These are phyloP conservation scores for Phytophthora ohioensis DNA, from an alignment of 352 stramenopile species.

Conservation along the genomic window DNA sequence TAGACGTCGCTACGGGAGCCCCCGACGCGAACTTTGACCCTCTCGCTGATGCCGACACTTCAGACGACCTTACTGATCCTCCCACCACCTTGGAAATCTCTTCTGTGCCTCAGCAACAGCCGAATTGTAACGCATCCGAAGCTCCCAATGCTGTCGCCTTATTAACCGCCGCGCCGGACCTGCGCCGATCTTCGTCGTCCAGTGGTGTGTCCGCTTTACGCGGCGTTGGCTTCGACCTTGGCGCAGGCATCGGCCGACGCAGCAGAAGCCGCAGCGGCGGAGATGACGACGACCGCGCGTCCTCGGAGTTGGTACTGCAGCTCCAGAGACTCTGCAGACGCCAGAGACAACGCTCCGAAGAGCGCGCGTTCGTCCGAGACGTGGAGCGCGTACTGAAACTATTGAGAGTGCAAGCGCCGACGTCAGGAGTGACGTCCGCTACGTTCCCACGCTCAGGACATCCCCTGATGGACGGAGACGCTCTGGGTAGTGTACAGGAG, in stretches of 20 bases:
- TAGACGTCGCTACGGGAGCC: background rate
- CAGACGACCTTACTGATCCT: background rate
- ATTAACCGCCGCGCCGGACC: conserved; percentile 18
- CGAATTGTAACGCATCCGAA: conserved; percentile 43
- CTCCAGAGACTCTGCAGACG: conserved; percentile 70
- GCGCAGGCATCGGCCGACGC: conserved; percentile 10
- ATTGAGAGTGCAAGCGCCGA: conserved; percentile 34
- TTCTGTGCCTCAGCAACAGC: conserved; percentile 29
- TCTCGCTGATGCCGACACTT: conserved; percentile 2
- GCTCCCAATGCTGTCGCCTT: conserved; percentile 8
- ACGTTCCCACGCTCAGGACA: conserved; percentile 38
- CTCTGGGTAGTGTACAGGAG: conserved; percentile 40
- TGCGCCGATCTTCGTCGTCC: conserved; percentile 29
- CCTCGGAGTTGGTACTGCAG: conserved; percentile 66
- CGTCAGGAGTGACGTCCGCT: conserved; percentile 30
- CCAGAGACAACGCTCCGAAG: conserved; percentile 70
- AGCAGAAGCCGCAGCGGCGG: conserved; percentile 39
- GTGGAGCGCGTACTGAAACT: conserved; percentile 69
- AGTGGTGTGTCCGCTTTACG: conserved; percentile 7
- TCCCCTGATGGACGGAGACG: conserved; percentile 17
- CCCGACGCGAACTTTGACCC: conserved; percentile 19
- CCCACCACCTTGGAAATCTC: background rate
- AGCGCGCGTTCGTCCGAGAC: conserved; percentile 72
- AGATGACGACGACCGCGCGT: conserved; percentile 35
- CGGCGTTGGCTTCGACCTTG: background rate